Percentiles rank a stretch among this genome's conserved stretches.
These are phyloP conservation scores for Uncinocarpus reesii DNA, from an alignment of 2,329 filamentous ascomycete genomes.

Conservation along the genomic window DNA sequence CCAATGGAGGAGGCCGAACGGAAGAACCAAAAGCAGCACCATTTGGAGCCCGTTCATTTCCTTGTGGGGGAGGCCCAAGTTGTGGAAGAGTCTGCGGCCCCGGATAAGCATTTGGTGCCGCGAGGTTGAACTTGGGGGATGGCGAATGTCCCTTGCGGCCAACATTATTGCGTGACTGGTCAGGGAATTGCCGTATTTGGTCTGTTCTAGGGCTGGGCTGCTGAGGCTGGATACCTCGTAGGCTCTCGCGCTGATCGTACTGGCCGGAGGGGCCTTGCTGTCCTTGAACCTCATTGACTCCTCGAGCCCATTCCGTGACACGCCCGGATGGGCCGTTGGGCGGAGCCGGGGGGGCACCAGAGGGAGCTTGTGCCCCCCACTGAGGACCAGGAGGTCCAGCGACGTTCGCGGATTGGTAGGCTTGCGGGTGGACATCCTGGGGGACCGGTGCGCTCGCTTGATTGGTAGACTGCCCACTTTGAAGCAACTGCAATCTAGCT, in stretches of 20 bases:
- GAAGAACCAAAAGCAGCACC: conserved; percentile 23
- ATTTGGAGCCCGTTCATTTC: conserved; percentile 29
- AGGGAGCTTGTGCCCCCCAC: conserved; percentile 66
- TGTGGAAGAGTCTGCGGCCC: conserved; percentile 43
- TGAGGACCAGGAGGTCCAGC: conserved; percentile 77
- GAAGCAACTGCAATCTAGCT: conserved; percentile 77
- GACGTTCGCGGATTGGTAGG: conserved; percentile 74
- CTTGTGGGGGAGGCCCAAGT: conserved; percentile 39
- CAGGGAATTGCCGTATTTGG: conserved; percentile 57
- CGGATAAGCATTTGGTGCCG: conserved; percentile 44
- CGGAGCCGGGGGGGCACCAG: conserved; percentile 40
- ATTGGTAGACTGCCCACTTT: conserved; percentile 66
- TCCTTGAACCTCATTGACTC: conserved; percentile 58
- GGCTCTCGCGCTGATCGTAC: conserved; percentile 67
- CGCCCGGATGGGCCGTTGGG: conserved; percentile 56
- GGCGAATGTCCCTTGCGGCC: conserved; percentile 46
- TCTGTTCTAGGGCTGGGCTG: conserved; percentile 70
- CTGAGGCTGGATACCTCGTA: conserved; percentile 58
- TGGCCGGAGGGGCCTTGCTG: conserved; percentile 54
- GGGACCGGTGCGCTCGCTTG: conserved; percentile 61
- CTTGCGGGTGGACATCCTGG: conserved; percentile 90
- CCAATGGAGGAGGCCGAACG: conserved; percentile 40
- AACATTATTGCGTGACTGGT: conserved; percentile 46
- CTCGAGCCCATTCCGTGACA: conserved; percentile 51
- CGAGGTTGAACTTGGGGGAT: conserved; percentile 50